Base-by-base conservation (phyloP, 202 grass and related monocot genomes). In the Panicum virgatum region DNA sequence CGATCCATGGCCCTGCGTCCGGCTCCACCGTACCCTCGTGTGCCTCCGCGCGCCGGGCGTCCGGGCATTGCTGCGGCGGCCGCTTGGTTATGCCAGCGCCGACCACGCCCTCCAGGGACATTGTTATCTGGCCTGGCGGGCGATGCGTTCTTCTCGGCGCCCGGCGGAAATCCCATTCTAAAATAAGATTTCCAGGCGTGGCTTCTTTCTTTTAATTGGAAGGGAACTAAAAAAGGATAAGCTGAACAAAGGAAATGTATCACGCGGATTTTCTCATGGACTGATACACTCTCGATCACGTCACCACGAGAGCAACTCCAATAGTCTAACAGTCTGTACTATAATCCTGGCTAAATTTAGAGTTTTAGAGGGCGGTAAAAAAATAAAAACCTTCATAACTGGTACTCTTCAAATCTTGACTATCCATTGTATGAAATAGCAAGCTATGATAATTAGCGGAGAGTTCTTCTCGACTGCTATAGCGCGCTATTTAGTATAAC, bases 71-170 rank as follows among this genome's bases (percentile, higher is more conserved):
- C 73, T 83, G 83, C 51, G 73, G 66, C 34, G 88, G 83, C 20
- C 79, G 78, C 79, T 86, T 86, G 79, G 42, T 54, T 74, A 68
- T 79, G 88, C 82, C 63, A 85, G 39, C 56, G 87, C 73, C 78
- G 62, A 2, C 32, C 38, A 19, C 65, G 43, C 48, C 59, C 30
- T 63, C 79, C 59, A 73, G 51, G 42, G 59, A 69, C 83, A 90
- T 89, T n/a, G 83, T 36, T 82, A 82, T 40, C 52, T n/a, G 62
- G 53, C 45, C 52, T n/a, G 62, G 53, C 45, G 43, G 52, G 30
- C 70, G 78, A 76, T 72, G 65, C 88, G 73, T 73, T 69, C 75
- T 89, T 89, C 79, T 73, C 83, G 73, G 88, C 15, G 13, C 64
- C 77, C 44, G n/a, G 36, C 37, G n/a, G 36, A 75, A 80, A 85